These are phyloP conservation scores for Neocucurbitaria cava DNA, from an alignment of 2,329 filamentous ascomycete species.

Conservation along the genomic window DNA sequence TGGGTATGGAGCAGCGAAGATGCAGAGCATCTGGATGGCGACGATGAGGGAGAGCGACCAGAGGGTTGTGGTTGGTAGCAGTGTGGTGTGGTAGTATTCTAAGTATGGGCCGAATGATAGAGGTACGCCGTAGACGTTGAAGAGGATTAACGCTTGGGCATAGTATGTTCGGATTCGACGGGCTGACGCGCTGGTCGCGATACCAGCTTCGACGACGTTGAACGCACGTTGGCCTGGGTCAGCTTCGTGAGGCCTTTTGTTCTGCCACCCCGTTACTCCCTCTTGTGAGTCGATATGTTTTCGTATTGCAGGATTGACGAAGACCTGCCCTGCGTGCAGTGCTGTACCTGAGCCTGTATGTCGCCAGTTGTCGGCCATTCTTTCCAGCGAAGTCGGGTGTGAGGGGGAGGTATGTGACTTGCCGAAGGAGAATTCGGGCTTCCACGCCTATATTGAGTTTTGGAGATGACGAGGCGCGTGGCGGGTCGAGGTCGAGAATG, in stretches of 20 bases:
- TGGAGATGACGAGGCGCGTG: not conserved
- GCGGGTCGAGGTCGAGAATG: no score
- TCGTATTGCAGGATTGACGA: not conserved
- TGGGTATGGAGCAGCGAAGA: constrained; percentile 12
- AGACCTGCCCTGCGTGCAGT: not conserved
- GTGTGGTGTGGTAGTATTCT: constrained; percentile 29
- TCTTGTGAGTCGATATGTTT: not conserved
- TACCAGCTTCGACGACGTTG: not conserved
- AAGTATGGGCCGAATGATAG: constrained; percentile 32
- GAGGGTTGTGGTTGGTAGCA: constrained; percentile 5
- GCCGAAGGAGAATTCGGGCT: not conserved
- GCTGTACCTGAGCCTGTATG: not conserved
- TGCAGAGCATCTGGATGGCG: constrained; percentile 18
- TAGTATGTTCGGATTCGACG: not conserved
- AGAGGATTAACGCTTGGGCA: constrained; percentile 31
- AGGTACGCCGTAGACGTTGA: constrained; percentile 32
- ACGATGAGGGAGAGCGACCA: constrained; percentile 12
- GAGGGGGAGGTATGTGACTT: not conserved
- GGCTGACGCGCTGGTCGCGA: not conserved
- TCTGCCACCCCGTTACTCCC: not conserved
- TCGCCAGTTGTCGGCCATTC: not conserved
- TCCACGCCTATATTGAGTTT: not conserved
- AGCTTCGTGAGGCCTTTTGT: not conserved
- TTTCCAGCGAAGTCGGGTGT: not conserved
- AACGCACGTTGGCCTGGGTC: not conserved